Percentiles rank a stretch among this genome's conserved stretches.
Conservation (phyloP, 1,284 basidiomycete species). For the Apiotrichum akiyoshidainum region DNA sequence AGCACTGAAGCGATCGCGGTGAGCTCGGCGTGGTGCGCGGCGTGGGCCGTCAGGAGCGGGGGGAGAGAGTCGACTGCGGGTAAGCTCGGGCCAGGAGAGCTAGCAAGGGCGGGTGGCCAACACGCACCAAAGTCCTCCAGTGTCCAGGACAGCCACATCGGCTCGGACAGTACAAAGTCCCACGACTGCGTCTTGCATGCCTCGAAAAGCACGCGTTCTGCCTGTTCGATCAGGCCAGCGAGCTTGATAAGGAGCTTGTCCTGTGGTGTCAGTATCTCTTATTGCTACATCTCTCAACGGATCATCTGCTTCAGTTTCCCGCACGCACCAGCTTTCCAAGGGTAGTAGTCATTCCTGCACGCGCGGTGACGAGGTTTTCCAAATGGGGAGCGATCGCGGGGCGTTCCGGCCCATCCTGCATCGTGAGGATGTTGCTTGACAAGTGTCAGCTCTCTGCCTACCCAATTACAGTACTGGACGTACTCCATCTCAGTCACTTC, state of each 20-base stretch:
- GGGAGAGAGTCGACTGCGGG: conserved; percentile 38
- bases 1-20: conserved; percentile 23
- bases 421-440: conserved; percentile 35
- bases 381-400: conserved; percentile 32
- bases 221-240: conserved; percentile 35
- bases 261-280: conserved; percentile 25
- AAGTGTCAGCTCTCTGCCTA: too few relatives aligned
- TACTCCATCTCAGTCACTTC: conserved; percentile 40
- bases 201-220: conserved; percentile 42
- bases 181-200: conserved; percentile 29
- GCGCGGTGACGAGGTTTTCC: conserved; percentile 18
- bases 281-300: too few relatives aligned
- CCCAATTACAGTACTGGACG: conserved; percentile 10
- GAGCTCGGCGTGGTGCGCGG: conserved; percentile 30
- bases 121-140: conserved; percentile 41
- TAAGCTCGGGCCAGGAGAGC: neutral
- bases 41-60: conserved; percentile 34
- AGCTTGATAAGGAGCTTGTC: conserved; percentile 39
- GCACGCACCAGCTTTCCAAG: conserved; percentile 38
- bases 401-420: conserved; percentile 34
- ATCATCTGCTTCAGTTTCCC: too few relatives aligned
- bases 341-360: conserved; percentile 22
- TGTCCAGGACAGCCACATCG: conserved; percentile 47
- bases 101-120: too few relatives aligned
- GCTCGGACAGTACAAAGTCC: conserved; percentile 37